Evolutionary conservation across 306 rosid genomes (phyloP).

Genomic region (Erythrophleum fordii): DNA sequence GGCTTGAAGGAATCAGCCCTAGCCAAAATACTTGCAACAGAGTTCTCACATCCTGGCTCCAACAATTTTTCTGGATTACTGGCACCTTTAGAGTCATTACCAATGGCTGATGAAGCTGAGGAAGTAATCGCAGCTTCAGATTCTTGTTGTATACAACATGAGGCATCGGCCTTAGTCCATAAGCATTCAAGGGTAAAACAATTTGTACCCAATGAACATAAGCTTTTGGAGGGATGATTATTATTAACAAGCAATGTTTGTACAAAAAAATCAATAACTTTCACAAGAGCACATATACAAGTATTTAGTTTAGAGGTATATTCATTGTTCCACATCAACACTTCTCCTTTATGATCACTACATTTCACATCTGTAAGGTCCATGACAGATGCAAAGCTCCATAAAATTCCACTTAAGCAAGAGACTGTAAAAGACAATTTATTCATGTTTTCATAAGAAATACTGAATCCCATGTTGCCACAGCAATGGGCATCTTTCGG

Average conservation of each 20-base stretch:
- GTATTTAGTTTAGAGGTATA: slow-evolving; percentile 51
- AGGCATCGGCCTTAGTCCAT: slow-evolving; percentile 40
- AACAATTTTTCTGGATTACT: slow-evolving; percentile 38
- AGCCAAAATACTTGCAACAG: slow-evolving; percentile 54
- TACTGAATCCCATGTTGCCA: slow-evolving; percentile 44
- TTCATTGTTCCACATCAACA: slow-evolving; percentile 49
- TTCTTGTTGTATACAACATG: slow-evolving; percentile 34
- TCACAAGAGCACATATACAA: slow-evolving; percentile 53
- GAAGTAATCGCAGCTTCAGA: slow-evolving; percentile 44
- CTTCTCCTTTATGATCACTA: slow-evolving; percentile 39
- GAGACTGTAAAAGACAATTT: slow-evolving; percentile 63
- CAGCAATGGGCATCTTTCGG: slow-evolving; percentile 46
- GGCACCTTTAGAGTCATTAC: slow-evolving; percentile 37
- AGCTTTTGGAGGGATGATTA: slow-evolving; percentile 44
- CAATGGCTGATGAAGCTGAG: slow-evolving; percentile 44
- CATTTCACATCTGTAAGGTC: slow-evolving; percentile 45
- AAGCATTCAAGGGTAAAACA: slow-evolving; percentile 27
- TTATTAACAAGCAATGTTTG: slow-evolving; percentile 52
- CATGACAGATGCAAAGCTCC: slow-evolving; percentile 68
- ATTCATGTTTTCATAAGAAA: slow-evolving; percentile 47
- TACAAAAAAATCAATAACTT: slow-evolving; percentile 52
- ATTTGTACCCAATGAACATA: slow-evolving; percentile 36
- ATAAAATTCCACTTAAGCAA: slow-evolving; percentile 73
- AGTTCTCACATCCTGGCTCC: slow-evolving; percentile 43
- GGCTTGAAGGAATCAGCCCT: slow-evolving; percentile 53